Evolutionary conservation across 2,329 filamentous ascomycete species (phyloP).

Genomic region (Aspergillus sp.): DNA sequence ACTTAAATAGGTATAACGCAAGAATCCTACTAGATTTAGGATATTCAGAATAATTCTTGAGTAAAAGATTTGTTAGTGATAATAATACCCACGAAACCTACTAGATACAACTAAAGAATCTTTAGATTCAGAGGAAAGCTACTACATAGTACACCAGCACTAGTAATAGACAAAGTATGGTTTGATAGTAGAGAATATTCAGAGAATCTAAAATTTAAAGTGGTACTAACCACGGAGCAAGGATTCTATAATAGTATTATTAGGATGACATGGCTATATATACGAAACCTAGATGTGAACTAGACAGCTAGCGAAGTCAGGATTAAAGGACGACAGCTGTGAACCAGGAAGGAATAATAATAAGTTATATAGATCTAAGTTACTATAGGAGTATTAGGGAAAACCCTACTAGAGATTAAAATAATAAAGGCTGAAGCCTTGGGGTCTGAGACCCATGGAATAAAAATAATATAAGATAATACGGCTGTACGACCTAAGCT

Average conservation of each 20-base stretch:
- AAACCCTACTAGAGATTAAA: too few relatives aligned
- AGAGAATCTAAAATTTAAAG: background rate
- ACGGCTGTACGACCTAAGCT: background rate
- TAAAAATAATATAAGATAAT: too few relatives aligned
- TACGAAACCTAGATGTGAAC: too few relatives aligned
- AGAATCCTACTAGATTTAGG: background rate
- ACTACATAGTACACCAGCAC: background rate
- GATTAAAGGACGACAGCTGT: too few relatives aligned
- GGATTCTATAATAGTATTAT: slow-evolving; percentile 1
- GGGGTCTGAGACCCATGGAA: too few relatives aligned
- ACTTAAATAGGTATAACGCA: background rate
- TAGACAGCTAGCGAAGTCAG: too few relatives aligned
- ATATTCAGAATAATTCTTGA: background rate
- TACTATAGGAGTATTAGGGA: too few relatives aligned
- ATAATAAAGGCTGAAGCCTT: too few relatives aligned
- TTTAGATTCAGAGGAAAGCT: background rate
- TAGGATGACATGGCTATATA: background rate
- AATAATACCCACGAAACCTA: background rate
- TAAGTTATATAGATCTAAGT: too few relatives aligned
- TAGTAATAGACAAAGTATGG: background rate
- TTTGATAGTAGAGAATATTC: background rate
- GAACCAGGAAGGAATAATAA: too few relatives aligned
- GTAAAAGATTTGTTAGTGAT: background rate
- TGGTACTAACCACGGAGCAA: background rate
- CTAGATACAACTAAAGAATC: background rate